Conservation (phyloP, 1,284 basidiomycete genomes). For the Xerocomus cyaneibrunnescens region DNA sequence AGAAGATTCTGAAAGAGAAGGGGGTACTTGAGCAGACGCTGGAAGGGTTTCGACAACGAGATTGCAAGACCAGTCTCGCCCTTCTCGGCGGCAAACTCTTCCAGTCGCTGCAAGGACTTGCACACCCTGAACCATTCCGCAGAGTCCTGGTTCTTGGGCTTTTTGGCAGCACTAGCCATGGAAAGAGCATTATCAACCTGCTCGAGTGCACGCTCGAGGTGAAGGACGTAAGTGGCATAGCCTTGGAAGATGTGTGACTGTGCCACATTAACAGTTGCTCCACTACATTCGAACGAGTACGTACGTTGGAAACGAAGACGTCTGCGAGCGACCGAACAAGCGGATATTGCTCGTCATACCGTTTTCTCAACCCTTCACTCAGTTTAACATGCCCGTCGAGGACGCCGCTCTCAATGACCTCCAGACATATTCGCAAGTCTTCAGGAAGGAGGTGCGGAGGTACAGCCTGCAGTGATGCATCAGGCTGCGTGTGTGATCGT, state of each 20-base stretch:
- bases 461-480: constrained; percentile 52
- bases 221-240: constrained; percentile 89
- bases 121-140: constrained; percentile 76
- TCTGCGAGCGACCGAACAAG: constrained; percentile 89
- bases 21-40: constrained; percentile 94
- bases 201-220: constrained; percentile 85
- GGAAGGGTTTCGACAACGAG: constrained; percentile 95
- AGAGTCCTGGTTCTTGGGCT: constrained; percentile 76
- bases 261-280: constrained; percentile 15
- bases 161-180: constrained; percentile 60
- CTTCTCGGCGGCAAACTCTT: constrained; percentile 77
- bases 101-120: constrained; percentile 70
- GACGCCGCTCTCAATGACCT: constrained; percentile 81
- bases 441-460: constrained; percentile 80
- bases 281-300: constrained; percentile 34
- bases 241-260: constrained; percentile 91
- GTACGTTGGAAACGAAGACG: constrained; percentile 89
- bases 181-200: constrained; percentile 82
- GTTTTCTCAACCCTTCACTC: constrained; percentile 76
- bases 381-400: constrained; percentile 85
- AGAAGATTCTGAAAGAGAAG: constrained; percentile 97
- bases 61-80: constrained; percentile 94
- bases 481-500: constrained; percentile 56
- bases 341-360: constrained; percentile 92
- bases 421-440: constrained; percentile 80